phyloP scores from a whole-genome alignment of 768 basidiomycete species.

The Tricholoma flavovirens region DNA sequence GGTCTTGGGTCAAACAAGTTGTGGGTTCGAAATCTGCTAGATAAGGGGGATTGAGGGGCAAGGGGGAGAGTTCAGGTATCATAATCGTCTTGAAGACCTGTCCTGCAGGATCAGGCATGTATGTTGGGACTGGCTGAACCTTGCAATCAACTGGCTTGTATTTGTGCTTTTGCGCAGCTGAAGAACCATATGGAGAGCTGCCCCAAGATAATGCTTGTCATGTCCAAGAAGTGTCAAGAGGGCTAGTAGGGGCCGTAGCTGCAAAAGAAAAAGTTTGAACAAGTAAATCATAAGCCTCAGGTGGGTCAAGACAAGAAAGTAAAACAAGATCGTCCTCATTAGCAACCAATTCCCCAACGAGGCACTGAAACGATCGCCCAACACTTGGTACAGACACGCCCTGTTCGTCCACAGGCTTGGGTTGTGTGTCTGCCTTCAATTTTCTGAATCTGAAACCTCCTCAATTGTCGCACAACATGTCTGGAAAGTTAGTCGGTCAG shows the following conservation, averaged over 20 bases:
- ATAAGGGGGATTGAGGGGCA: constrained; percentile 5
- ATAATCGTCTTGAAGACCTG: constrained; percentile 4
- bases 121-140: constrained; percentile 18
- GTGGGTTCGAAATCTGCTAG: constrained; percentile 6
- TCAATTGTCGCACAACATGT: background rate
- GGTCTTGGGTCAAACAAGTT: constrained; percentile 7
- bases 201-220: constrained; percentile 3
- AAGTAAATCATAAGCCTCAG: constrained; percentile 10
- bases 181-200: background rate
- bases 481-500: background rate
- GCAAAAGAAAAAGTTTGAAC: constrained; percentile 3
- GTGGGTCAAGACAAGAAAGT: constrained; percentile 4
- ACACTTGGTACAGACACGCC: constrained; percentile 7
- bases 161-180: background rate
- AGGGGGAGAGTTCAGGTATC: constrained; percentile 3
- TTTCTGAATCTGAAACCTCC: background rate
- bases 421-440: constrained; percentile 1
- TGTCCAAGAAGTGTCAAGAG: constrained; percentile 8
- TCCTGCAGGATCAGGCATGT: constrained; percentile 17
- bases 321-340: background rate
- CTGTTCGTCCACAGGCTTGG: constrained; percentile 3
- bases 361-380: constrained; percentile 8
- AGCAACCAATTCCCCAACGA: constrained; percentile 1
- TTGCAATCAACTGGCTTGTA: constrained; percentile 23
- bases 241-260: background rate